Conservation (phyloP, 2,329 filamentous ascomycete species). For the Arachnopeziza araneosa region DNA sequence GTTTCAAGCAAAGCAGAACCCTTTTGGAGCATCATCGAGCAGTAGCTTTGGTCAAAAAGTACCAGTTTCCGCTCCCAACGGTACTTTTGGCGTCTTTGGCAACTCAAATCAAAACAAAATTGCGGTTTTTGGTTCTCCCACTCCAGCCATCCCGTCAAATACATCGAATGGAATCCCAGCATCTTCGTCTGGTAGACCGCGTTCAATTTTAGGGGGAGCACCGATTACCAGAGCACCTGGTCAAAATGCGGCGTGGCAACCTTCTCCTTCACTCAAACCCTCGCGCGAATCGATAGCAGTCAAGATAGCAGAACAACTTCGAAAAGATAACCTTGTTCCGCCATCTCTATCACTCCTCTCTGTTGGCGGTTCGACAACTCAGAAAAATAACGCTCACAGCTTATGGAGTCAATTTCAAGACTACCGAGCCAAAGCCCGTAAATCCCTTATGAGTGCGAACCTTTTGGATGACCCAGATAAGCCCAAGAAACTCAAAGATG, state of each 20-base stretch:
- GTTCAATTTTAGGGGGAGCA: not conserved
- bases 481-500: conserved; percentile 55
- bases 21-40: not conserved
- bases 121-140: not conserved
- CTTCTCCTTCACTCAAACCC: not conserved
- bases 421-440: conserved; percentile 52
- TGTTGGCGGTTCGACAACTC: not conserved
- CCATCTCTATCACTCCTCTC: conserved; percentile 12
- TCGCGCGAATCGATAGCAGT: conserved; percentile 32
- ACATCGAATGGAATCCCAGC: not conserved
- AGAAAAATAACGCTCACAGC: not conserved
- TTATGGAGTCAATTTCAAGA: conserved; percentile 38
- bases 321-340: conserved; percentile 39
- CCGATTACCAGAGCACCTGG: not conserved
- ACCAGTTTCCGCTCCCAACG: not conserved
- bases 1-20: not conserved
- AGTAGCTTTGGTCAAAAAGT: not conserved
- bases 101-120: not conserved
- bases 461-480: conserved; percentile 62
- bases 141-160: conserved; percentile 8
- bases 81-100: not conserved
- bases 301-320: conserved; percentile 47
- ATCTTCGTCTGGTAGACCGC: not conserved
- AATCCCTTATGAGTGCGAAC: conserved; percentile 51
- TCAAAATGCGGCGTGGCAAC: not conserved